Evolutionary conservation across 2,329 filamentous ascomycete genomes (phyloP).

Genomic region (Bipolaris sorokiniana): DNA sequence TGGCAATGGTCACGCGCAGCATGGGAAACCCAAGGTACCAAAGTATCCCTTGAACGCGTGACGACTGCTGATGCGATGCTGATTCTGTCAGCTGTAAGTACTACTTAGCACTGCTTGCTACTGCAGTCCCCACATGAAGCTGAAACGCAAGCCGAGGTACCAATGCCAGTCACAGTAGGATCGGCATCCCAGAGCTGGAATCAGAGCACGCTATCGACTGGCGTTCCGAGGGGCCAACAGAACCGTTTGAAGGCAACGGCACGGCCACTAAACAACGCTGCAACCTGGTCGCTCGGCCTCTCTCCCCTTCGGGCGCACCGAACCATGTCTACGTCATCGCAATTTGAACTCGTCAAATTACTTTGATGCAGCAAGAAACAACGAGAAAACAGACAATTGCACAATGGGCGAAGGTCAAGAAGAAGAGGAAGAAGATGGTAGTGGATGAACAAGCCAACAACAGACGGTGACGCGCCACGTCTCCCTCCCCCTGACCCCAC

Average conservation of each 20-base stretch:
- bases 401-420: too few species aligned
- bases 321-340: background rate
- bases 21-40: background rate
- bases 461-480: conserved; percentile 9
- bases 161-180: background rate
- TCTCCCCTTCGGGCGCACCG: background rate
- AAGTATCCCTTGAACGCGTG: background rate
- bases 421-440: too few species aligned
- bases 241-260: background rate
- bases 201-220: background rate
- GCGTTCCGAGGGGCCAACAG: background rate
- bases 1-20: background rate
- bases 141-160: background rate
- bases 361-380: too few species aligned
- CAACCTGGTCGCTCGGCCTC: too few species aligned
- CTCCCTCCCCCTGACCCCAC: conserved; percentile 8
- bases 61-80: background rate
- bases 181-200: background rate
- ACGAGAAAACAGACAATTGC: too few species aligned
- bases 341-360: background rate
- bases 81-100: background rate
- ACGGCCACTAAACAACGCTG: background rate
- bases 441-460: too few species aligned
- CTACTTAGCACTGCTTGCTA: background rate
- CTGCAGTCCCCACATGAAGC: background rate